Conservation (phyloP, 805 yeast genomes). For the Blastobotrys chiropterorum region DNA sequence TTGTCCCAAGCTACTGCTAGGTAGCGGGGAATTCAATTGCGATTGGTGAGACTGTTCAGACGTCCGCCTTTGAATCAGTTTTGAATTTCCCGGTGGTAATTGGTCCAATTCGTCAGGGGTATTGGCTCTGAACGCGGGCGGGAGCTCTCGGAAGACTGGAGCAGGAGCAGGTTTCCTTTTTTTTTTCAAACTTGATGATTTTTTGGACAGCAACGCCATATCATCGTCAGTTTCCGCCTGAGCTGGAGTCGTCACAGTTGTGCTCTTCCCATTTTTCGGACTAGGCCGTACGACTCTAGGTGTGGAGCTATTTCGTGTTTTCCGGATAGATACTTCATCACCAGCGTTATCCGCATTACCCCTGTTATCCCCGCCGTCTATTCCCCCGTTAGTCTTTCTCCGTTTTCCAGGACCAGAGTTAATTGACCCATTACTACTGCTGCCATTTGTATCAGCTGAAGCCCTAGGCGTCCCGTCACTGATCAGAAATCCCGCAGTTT, state of each 20-base stretch:
- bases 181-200: neutral
- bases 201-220: neutral
- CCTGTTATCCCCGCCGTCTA: too few species aligned
- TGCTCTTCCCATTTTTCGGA: neutral
- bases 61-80: too few species aligned
- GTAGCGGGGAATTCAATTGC: neutral
- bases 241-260: neutral
- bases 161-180: neutral
- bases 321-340: neutral
- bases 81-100: too few species aligned
- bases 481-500: conserved; percentile 9
- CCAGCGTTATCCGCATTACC: neutral
- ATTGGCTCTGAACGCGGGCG: neutral
- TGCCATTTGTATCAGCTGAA: neutral
- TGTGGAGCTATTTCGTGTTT: neutral
- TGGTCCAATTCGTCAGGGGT: neutral
- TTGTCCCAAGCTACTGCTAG: too few species aligned
- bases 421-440: neutral
- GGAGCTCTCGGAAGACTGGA: neutral
- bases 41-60: too few species aligned
- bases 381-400: neutral
- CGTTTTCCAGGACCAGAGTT: neutral
- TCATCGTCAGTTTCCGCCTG: neutral
- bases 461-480: neutral
- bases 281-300: neutral